These are phyloP conservation scores for Malus hybrid DNA, from an alignment of 331 rosid genomes.

Conservation along the genomic window DNA sequence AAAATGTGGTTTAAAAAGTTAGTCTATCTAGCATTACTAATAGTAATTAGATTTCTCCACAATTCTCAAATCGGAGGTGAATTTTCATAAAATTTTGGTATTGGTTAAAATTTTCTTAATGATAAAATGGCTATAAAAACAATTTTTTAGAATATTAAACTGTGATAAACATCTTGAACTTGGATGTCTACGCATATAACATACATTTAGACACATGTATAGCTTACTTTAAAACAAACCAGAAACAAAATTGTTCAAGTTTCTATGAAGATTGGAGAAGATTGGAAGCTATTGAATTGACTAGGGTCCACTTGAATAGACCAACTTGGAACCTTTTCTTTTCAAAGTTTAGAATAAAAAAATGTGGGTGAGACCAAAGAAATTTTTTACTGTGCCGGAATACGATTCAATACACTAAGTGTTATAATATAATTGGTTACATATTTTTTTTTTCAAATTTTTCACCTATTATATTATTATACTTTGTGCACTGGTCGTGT, in stretches of 20 bases:
- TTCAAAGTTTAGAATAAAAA: too few species aligned
- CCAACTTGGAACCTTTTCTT: not conserved
- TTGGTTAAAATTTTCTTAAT: not conserved
- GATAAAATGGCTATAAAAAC: not conserved
- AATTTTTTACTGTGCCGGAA: too few species aligned
- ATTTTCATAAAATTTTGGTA: not conserved
- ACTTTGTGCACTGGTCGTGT: too few species aligned
- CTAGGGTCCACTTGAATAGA: not conserved
- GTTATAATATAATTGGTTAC: too few species aligned
- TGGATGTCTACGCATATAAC: not conserved
- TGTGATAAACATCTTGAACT: not conserved
- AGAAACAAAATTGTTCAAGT: not conserved
- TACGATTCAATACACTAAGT: fast-evolving
- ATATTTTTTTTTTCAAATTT: too few species aligned
- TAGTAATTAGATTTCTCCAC: not conserved
- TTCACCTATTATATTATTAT: too few species aligned
- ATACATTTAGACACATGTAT: not conserved
- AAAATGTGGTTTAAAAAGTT: too few species aligned
- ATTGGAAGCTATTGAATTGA: not conserved
- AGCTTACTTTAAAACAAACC: not conserved
- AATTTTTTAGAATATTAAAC: too few species aligned
- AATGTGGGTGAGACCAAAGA: not conserved
- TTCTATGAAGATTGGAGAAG: not conserved
- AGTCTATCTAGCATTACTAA: too few species aligned
- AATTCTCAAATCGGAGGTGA: not conserved